These are phyloP conservation scores for Xylariales sp. DNA, from an alignment of 2,329 filamentous ascomycete species.

Conservation along the genomic window DNA sequence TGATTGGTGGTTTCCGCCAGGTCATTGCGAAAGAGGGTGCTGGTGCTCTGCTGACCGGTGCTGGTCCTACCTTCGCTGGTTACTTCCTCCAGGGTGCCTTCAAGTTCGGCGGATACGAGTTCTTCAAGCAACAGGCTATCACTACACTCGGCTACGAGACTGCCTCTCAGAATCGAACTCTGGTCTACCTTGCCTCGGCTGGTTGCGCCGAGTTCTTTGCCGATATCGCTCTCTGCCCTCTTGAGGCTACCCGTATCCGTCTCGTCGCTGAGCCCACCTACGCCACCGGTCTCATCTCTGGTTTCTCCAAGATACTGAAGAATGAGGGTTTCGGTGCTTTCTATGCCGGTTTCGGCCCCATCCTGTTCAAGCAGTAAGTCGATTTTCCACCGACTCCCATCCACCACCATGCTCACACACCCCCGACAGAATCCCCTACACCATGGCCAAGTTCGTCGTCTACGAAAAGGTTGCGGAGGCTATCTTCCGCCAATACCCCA, in stretches of 20 bases:
- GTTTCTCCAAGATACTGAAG: slow-evolving; percentile 65
- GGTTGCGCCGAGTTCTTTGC: slow-evolving; percentile 50
- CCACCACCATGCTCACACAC: not conserved
- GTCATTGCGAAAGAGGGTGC: slow-evolving; percentile 67
- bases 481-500: slow-evolving; percentile 58
- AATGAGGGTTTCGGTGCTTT: slow-evolving; percentile 67
- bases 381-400: not conserved
- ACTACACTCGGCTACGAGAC: slow-evolving; percentile 62
- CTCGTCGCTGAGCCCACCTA: slow-evolving; percentile 70
- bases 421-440: slow-evolving; percentile 62
- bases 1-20: slow-evolving; percentile 69
- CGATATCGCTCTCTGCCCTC: slow-evolving; percentile 68
- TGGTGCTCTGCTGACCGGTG: slow-evolving; percentile 66
- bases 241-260: slow-evolving; percentile 74
- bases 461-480: slow-evolving; percentile 71
- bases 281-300: slow-evolving; percentile 61
- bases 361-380: slow-evolving; percentile 64
- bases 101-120: slow-evolving; percentile 78
- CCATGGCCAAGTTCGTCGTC: slow-evolving; percentile 78
- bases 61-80: slow-evolving; percentile 67
- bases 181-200: slow-evolving; percentile 59
- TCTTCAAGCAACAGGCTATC: slow-evolving; percentile 77
- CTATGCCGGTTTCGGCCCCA: slow-evolving; percentile 72
- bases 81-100: slow-evolving; percentile 78
- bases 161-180: slow-evolving; percentile 61